Base-by-base conservation (phyloP, 2,329 filamentous ascomycete genomes). In the Microsporum ferrugineum region DNA sequence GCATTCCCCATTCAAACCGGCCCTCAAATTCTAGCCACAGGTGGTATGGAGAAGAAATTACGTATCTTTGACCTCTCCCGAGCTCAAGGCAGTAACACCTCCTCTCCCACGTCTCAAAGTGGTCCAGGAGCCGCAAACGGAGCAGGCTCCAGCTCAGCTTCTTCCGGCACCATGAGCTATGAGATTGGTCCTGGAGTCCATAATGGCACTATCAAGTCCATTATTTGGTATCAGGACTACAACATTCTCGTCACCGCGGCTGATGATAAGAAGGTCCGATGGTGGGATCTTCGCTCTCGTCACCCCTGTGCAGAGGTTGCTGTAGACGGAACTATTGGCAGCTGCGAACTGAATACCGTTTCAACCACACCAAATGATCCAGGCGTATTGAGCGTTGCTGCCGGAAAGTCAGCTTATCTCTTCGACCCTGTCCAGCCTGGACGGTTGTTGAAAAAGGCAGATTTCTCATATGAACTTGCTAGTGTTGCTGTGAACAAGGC, bases 31-130 rank as follows among this genome's bases (percentile, higher is more conserved):
- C 80, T 99, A 33, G 94, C 92, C 4, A 97, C 94, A 0, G 94
- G 92, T 38, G 94, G 94, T 31, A 89, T 89, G 78, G 94, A 99
- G 77, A 97, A 96, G 81, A 96, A 94, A 75, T 82, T 99, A 59
- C 89, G 92, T 59, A 87, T 99, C 65, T 99, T 94, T 71, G 92
- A 97, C 69, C 79, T 99, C 14, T 84, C 84, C 14, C 84, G 85
- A 63, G 79, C 82, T 56, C 68, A 70, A 29, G 65, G 68, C 4
- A 72, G 71, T 65, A 73, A 69, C 57, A 67, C 68, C 38, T 76
- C 74, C 6, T 72, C 74, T 7, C 72, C 77, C 62, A 68, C 76
- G 43, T 66, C 73, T 67, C 63, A 72, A 7, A 75, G 73, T 39
- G 60, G 63, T 5, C 69, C 64, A 29, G 71, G 68, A 61, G 75